These are phyloP conservation scores for Mycena sanguinolenta DNA, from an alignment of 768 basidiomycete species.

Conservation along the genomic window DNA sequence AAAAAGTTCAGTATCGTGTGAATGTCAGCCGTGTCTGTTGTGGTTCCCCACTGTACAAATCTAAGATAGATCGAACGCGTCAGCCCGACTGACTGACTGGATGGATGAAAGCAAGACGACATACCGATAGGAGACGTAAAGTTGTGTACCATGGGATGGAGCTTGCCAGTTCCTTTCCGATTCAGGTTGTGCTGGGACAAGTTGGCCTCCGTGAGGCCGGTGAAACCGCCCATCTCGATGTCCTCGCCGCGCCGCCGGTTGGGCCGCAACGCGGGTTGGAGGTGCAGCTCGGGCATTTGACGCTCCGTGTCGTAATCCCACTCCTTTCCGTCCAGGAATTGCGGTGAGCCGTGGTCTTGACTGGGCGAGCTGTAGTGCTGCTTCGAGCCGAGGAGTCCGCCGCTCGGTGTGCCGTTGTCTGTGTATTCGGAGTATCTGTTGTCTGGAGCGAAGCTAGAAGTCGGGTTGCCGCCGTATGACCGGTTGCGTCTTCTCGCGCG, in stretches of 20 bases:
- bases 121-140: conserved; percentile 81
- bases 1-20: conserved; percentile 41
- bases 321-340: conserved; percentile 17
- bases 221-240: conserved; percentile 37
- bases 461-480: conserved; percentile 38
- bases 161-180: conserved; percentile 41
- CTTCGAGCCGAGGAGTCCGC: neutral
- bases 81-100: neutral
- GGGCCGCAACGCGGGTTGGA: conserved; percentile 54
- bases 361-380: conserved; percentile 15
- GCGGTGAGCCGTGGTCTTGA: neutral
- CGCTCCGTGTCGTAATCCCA: conserved; percentile 43
- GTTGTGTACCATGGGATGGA: conserved; percentile 70
- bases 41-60: conserved; percentile 22
- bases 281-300: conserved; percentile 38
- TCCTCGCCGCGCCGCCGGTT: conserved; percentile 55
- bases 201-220: conserved; percentile 56
- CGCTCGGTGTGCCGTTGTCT: neutral
- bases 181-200: conserved; percentile 57
- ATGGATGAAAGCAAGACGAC: conserved; percentile 32
- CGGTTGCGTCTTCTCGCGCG: conserved; percentile 56
- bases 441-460: neutral
- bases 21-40: conserved; percentile 50
- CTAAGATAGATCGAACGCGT: conserved; percentile 15
- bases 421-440: conserved; percentile 10